Conservation (phyloP, 352 stramenopile species). For the Phytopythium ostracodes region DNA sequence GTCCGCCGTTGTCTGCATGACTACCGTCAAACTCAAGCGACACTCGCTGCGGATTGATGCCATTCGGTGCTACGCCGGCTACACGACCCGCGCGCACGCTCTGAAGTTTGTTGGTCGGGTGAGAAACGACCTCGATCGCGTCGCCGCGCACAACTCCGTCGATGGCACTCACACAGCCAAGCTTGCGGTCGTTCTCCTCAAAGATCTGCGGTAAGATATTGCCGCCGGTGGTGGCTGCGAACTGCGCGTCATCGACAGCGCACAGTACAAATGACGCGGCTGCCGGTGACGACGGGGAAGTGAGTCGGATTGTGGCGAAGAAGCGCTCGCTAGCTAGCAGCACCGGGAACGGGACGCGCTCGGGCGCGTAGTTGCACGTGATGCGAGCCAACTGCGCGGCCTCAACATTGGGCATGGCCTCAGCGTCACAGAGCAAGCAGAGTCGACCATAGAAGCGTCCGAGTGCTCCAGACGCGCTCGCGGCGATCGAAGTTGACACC, state of each 20-base stretch:
- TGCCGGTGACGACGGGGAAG: background rate
- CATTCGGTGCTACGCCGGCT: slow-evolving; percentile 37
- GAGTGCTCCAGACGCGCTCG: slow-evolving; percentile 42
- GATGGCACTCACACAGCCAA: slow-evolving; percentile 31
- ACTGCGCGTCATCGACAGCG: slow-evolving; percentile 51
- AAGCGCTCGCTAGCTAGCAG: slow-evolving; percentile 43
- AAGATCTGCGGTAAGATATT: slow-evolving; percentile 46
- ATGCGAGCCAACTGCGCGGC: slow-evolving; percentile 32
- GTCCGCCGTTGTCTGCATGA: slow-evolving; percentile 2
- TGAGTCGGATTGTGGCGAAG: slow-evolving; percentile 35
- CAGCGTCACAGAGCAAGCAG: slow-evolving; percentile 47
- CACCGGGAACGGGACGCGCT: slow-evolving; percentile 41
- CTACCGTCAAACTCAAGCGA: slow-evolving; percentile 42
- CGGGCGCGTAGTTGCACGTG: slow-evolving; percentile 48
- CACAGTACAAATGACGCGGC: slow-evolving; percentile 41
- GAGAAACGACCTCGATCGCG: slow-evolving; percentile 47
- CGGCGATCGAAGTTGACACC: slow-evolving; percentile 27
- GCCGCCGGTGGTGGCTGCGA: slow-evolving; percentile 29
- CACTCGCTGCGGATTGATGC: slow-evolving; percentile 38
- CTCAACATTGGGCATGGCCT: slow-evolving; percentile 37
- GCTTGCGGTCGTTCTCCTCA: slow-evolving; percentile 53
- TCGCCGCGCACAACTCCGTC: slow-evolving; percentile 5
- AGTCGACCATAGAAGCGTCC: slow-evolving; percentile 43
- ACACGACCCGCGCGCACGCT: slow-evolving; percentile 37
- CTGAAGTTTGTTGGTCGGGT: slow-evolving; percentile 55